Conservation (phyloP, 1,139 yeast genomes). For the Tardiomyces digboiensis region DNA sequence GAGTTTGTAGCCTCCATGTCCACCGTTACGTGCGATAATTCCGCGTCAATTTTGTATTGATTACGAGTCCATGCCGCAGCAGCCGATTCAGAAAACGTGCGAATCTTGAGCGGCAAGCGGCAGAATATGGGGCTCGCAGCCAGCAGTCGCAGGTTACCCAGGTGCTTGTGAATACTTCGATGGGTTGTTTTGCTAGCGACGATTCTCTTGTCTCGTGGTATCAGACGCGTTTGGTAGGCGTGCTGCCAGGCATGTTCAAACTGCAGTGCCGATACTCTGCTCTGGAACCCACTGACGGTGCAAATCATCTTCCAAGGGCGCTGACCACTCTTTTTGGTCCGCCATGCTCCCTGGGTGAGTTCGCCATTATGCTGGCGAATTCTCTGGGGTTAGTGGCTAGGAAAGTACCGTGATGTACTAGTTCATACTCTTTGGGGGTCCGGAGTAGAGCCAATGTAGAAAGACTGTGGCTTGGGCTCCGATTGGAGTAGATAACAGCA, state of each 20-base stretch:
- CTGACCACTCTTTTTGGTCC: constrained; percentile 44
- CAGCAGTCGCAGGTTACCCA: constrained; percentile 44
- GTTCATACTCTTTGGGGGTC: constrained; percentile 42
- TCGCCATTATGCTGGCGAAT: constrained; percentile 74
- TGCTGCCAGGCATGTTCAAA: constrained; percentile 76
- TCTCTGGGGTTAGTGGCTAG: constrained; percentile 22
- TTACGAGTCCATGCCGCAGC: constrained; percentile 16
- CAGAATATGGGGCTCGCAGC: constrained; percentile 25
- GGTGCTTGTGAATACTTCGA: constrained; percentile 36
- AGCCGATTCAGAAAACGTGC: constrained; percentile 16
- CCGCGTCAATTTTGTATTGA: constrained; percentile 12
- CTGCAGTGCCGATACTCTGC: constrained; percentile 61
- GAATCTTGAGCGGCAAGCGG: constrained; percentile 17
- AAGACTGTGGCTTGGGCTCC: constrained; percentile 41
- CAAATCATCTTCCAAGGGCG: constrained; percentile 69
- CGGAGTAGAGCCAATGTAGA: constrained; percentile 74
- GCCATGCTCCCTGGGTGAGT: constrained; percentile 48
- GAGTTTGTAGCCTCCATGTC: too few species aligned
- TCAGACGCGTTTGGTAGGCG: constrained; percentile 53
- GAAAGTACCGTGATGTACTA: not conserved
- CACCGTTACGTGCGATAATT: constrained; percentile 8
- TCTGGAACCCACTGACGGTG: constrained; percentile 62
- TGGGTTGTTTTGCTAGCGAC: constrained; percentile 12
- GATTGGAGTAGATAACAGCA: constrained; percentile 63
- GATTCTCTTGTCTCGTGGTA: constrained; percentile 25